Percentiles rank a stretch among this genome's conserved stretches.
Evolutionary conservation across 306 rosid species (phyloP).

Genomic region (Myrica gale): DNA sequence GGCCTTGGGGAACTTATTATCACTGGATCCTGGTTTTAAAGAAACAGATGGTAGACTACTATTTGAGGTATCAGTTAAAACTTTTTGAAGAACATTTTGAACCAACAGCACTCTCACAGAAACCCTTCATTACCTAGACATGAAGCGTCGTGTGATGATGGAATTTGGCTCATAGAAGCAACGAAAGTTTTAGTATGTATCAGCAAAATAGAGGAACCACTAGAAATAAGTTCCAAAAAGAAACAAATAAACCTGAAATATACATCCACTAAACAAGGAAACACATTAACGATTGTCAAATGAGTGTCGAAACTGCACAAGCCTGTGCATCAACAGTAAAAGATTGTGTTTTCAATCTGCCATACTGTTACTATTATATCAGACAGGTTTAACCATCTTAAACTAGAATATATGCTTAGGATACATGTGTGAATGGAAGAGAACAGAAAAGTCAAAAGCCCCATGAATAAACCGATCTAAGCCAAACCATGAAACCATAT

Average conservation of each 20-base stretch:
- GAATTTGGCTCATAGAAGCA: constrained; percentile 57
- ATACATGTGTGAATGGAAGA: neutral
- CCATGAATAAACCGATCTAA: neutral
- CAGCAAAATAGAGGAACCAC: constrained; percentile 31
- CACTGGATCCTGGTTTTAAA: constrained; percentile 49
- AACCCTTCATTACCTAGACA: constrained; percentile 70
- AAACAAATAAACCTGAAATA: neutral
- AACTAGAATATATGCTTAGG: neutral
- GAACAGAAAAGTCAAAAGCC: neutral
- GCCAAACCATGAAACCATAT: too few relatives aligned
- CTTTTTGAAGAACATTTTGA: constrained; percentile 57
- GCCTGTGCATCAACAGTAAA: neutral
- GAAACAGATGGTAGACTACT: constrained; percentile 45
- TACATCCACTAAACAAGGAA: neutral
- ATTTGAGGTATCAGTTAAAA: constrained; percentile 53
- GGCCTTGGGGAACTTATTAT: constrained; percentile 58
- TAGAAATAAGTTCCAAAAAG: constrained; percentile 20
- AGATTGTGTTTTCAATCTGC: neutral
- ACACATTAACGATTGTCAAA: neutral
- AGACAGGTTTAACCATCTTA: neutral
- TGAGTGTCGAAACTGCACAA: neutral
- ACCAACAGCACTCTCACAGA: constrained; percentile 53
- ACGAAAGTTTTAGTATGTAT: constrained; percentile 27
- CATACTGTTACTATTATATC: neutral
- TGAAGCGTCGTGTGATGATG: constrained; percentile 32